Base-by-base conservation (phyloP, 2,329 filamentous ascomycete species). In the Aaosphaeria arxii region DNA sequence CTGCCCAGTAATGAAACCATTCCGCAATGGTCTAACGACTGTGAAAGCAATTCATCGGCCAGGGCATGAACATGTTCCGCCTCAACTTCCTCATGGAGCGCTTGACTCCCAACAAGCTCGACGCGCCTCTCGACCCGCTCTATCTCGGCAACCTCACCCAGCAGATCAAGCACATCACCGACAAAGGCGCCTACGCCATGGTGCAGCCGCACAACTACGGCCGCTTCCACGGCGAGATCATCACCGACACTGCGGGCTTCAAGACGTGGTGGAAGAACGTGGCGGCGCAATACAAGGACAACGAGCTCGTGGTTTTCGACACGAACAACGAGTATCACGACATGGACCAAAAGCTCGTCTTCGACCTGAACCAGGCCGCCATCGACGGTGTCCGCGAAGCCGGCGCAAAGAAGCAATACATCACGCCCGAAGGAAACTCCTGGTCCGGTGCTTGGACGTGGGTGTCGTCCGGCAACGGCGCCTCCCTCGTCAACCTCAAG, bases 11-110 rank as follows among this genome's bases (percentile, higher is more conserved):
- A 48, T 13, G 11, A n/a, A 30, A 28, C 9, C 38, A 39, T 24
- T 24, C 17, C 17, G 33, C 13, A 6, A 43, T 43, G 28, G 4
- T 33, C 40, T 43, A 48, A 51, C 40, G 13, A 35, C 30, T 13
- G n/a, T 13, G n/a, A n/a, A 30, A 58, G 69, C 77, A 73, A 3
- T 73, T 82, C 65, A 72, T 81, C 29, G 64, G 61, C 40, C 72
- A 77, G 48, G 80, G 80, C 33, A 75, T 81, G 70, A 83, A 83
- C 64, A 74, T 74, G 24, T 81, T 83, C 69, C 77, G 80, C 1
- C 64, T 83, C 45, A 78, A 81, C 45, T 74, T 80, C 50, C 43
- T 79, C 63, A 83, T 84, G 80, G 81, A 84, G 63, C 77, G 81
- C 9, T 69, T 83, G 32, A 72, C 77, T 7, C 79, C 78, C 6